Evolutionary conservation across 805 yeast genomes (phyloP), one percentile per base, ranked within the genome.

Genomic region (Hermanozyma aechmeae): DNA sequence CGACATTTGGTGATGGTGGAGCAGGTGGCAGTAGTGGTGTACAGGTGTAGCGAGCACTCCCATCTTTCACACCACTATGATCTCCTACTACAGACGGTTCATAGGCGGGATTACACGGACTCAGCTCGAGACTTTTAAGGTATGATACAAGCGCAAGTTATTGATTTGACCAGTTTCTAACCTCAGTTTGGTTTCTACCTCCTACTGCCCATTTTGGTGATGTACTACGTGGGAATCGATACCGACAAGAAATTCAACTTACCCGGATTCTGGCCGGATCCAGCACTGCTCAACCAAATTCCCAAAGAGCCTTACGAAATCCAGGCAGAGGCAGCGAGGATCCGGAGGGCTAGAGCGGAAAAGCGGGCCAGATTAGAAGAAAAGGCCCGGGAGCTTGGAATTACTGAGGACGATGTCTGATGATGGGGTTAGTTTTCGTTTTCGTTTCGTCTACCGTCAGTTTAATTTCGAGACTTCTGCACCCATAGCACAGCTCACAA

Each of bases 231-330:
- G 25, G 96, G 97, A 50, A 71, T 80, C 23, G 87, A 87, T 45
- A 80, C 96, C 2, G 95, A 87, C 53, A 73, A 67, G 44, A 87
- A 85, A 60, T 76, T 87, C 53, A 83, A 85, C 48, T 77, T 86
- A 27, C 93, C 94, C 6, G 95, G 95, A 13, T 87, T 84, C 57
- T 86, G 95, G 95, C 97, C 97, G 3, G 96, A 86, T 52, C 96
- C 96, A 24, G 80, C 81, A 24, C 80, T 96, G 2, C 66, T 85
- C 42, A 86, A 87, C 51, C 79, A 83, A 56, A 78, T 87, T 20
- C 97, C 97, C 3, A 87, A 86, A 47, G 96, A 87, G 48, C 86
- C 86, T 2, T 82, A 79, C 45, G 96, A 87, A 50, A 84, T 87
- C 35, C 79, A 83, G 50, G 89, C 92, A 1, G 97, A 87, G 49